A percentile compares a stretch with the other conserved stretches of the same genome.
These are phyloP conservation scores for Penicillium sp. DNA, from an alignment of 2,329 filamentous ascomycete genomes.

Conservation along the genomic window DNA sequence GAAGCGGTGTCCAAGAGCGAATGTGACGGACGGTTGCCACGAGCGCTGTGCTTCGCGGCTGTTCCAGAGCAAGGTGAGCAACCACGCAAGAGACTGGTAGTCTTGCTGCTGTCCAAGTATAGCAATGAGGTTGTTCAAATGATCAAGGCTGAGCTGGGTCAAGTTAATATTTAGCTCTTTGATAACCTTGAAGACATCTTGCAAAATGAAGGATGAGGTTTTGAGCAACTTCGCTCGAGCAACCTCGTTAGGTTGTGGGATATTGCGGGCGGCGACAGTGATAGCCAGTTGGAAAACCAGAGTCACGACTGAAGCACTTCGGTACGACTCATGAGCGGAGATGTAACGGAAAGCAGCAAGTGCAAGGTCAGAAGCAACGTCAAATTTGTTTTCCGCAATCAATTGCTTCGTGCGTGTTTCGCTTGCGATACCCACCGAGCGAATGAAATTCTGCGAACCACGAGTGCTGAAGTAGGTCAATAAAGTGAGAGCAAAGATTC, in stretches of 20 bases:
- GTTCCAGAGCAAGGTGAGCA: slow-evolving; percentile 44
- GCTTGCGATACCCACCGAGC: slow-evolving; percentile 36
- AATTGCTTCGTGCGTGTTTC: slow-evolving; percentile 25
- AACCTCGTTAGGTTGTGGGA: slow-evolving; percentile 29
- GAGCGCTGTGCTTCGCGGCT: slow-evolving; percentile 41
- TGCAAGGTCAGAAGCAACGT: slow-evolving; percentile 32
- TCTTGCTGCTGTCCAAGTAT: slow-evolving; percentile 45
- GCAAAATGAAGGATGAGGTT: slow-evolving; percentile 39
- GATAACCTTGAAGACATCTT: slow-evolving; percentile 39
- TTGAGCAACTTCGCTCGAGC: slow-evolving; percentile 38
- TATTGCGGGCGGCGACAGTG: slow-evolving; percentile 33
- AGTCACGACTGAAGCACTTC: slow-evolving; percentile 26
- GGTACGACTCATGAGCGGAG: slow-evolving; percentile 28
- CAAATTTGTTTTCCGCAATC: slow-evolving; percentile 26
- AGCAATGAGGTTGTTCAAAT: slow-evolving; percentile 41
- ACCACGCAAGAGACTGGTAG: slow-evolving; percentile 39
- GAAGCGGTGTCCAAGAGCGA: slow-evolving; percentile 48
- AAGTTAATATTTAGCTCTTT: slow-evolving; percentile 41
- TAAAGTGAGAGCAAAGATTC: slow-evolving; percentile 29
- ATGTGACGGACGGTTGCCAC: slow-evolving; percentile 42
- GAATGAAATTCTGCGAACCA: slow-evolving; percentile 30
- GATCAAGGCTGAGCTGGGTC: slow-evolving; percentile 36
- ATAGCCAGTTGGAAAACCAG: slow-evolving; percentile 34
- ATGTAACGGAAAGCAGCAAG: slow-evolving; percentile 32
- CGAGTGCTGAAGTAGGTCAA: slow-evolving; percentile 33